Evolutionary conservation across 1,284 basidiomycete species (phyloP), one percentile per base, ranked within the genome.

Genomic region (Taiwanofungus camphoratus): DNA sequence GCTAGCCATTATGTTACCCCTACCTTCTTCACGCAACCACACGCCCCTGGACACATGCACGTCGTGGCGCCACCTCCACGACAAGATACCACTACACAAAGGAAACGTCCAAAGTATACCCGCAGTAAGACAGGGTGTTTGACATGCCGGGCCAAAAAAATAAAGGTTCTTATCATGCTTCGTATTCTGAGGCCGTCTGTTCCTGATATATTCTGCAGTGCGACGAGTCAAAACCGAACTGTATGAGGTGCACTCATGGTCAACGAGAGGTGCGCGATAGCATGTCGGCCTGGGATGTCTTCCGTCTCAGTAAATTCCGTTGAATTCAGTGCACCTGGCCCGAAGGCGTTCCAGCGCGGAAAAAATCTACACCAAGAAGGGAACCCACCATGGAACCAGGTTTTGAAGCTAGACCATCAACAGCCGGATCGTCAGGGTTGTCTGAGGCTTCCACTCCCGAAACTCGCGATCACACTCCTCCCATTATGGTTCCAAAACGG

Each of bases 81-180:
- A 46, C 66, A 61, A 39, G 79, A 81, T 45, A 58, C 67, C 18
- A 59, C 65, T 13, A 57, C 71, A 16, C 76, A 79, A 55, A 75
- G 86, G 49, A 88, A 87, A 62, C 82, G 87, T 36, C 87, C 86
- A 39, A 90, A 90, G 68, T 90, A 89, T 56, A 89, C 87, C 50
- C 77, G 87, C 53, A 87, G 84, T 67, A 90, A 90, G 66, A 87
- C 86, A 1, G 87, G 87, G 16, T 90, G 87, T 57, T 64, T 90
- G 57, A 90, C 87, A 22, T 90, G 87, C 70, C 76, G 87, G 56
- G 76, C 78, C 51, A 90, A 90, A 71, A 90, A 90, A 74, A 86
- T 90, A 56, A 90, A 90, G 76, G 87, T 87, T 6, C n/a, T 8
- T 29, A 29, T n/a, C n/a, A 49, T 42, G 73, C 19, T 18, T 24